Percentiles rank a stretch among this genome's conserved stretches.
phyloP scores from a whole-genome alignment of 202 grass and related monocot genomes.

The Saccharum hybrid region DNA sequence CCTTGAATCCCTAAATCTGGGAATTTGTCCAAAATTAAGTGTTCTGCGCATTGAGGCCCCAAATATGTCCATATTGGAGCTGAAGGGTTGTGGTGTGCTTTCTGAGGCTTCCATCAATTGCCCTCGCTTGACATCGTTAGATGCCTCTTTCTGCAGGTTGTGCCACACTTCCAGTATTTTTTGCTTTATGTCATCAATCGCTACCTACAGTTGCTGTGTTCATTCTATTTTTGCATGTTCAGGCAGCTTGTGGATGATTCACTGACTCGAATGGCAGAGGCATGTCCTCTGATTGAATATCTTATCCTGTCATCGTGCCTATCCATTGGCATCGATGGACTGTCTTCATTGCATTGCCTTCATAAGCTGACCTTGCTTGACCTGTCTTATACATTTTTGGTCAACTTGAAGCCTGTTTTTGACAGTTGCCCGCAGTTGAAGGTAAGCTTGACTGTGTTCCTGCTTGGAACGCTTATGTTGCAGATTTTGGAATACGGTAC shows the following conservation, averaged over 20 bases:
- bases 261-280: slow-evolving; percentile 55
- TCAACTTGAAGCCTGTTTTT: slow-evolving; percentile 89
- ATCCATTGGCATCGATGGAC: slow-evolving; percentile 62
- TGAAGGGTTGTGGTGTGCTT: slow-evolving; percentile 92
- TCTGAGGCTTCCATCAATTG: slow-evolving; percentile 80
- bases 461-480: neutral
- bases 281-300: slow-evolving; percentile 74
- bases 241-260: slow-evolving; percentile 88
- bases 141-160: slow-evolving; percentile 99
- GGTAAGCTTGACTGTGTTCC: slow-evolving; percentile 44
- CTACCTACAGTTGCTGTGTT: slow-evolving; percentile 30
- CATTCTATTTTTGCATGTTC: slow-evolving; percentile 50
- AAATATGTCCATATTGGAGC: slow-evolving; percentile 80
- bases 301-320: slow-evolving; percentile 86
- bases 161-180: slow-evolving; percentile 24
- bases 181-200: slow-evolving; percentile 20
- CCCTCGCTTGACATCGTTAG: slow-evolving; percentile 78
- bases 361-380: slow-evolving; percentile 77
- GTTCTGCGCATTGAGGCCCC: slow-evolving; percentile 74
- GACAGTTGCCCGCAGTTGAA: slow-evolving; percentile 79
- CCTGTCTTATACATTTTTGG: slow-evolving; percentile 93
- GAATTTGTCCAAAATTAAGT: slow-evolving; percentile 88
- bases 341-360: slow-evolving; percentile 85
- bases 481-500: neutral
- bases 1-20: slow-evolving; percentile 88